phyloP scores from a whole-genome alignment of 352 stramenopile species.

The Phytopythium cucurbitacearum region DNA sequence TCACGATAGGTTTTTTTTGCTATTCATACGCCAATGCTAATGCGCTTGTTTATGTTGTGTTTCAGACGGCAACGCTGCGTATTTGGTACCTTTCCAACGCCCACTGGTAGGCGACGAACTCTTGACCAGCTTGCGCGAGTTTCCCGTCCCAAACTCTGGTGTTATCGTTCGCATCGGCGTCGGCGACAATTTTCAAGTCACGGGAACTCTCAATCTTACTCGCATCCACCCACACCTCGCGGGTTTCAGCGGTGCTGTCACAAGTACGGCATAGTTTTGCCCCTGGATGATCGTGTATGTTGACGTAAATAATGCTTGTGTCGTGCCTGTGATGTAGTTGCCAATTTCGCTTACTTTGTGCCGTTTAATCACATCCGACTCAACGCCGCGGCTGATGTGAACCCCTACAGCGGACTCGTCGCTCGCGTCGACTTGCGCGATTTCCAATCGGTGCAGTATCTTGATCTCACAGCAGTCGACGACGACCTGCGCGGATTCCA shows the following conservation, averaged over 20 bases:
- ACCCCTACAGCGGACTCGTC: constrained; percentile 57
- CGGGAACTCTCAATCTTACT: constrained; percentile 50
- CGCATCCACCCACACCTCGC: constrained; percentile 34
- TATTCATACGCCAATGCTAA: no score
- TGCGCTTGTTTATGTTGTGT: neutral
- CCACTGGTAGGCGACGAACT: constrained; percentile 39
- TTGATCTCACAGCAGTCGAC: constrained; percentile 51
- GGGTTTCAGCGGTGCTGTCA: constrained; percentile 65
- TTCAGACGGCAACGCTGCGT: constrained; percentile 57
- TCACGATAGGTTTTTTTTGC: neutral
- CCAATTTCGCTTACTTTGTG: constrained; percentile 70
- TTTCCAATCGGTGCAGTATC: constrained; percentile 39
- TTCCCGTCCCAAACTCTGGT: constrained; percentile 60
- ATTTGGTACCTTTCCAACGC: constrained; percentile 49
- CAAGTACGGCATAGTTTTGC: constrained; percentile 18
- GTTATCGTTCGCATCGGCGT: constrained; percentile 57
- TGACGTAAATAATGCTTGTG: constrained; percentile 1
- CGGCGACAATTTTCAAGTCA: constrained; percentile 27
- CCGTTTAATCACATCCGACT: constrained; percentile 48
- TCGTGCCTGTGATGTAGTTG: constrained; percentile 23
- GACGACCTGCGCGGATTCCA: constrained; percentile 57
- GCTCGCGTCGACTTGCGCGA: constrained; percentile 60
- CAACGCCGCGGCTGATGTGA: constrained; percentile 25
- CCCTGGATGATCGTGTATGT: neutral
- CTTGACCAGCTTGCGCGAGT: constrained; percentile 65